These are phyloP conservation scores for Fermentozyma sake DNA, from an alignment of 1,139 yeast species.

Conservation along the genomic window DNA sequence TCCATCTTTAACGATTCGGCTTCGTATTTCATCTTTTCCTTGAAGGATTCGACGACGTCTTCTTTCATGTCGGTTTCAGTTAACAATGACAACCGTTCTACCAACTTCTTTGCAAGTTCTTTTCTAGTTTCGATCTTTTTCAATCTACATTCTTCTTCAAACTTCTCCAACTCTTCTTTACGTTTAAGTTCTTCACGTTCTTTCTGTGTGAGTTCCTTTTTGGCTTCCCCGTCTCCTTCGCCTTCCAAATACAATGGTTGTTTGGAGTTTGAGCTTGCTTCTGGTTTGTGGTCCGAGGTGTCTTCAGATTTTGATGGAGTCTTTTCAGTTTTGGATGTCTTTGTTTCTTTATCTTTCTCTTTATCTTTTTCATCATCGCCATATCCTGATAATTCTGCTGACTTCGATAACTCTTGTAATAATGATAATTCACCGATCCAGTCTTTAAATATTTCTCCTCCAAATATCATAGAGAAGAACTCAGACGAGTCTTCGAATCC, in stretches of 20 bases:
- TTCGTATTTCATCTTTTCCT: constrained; percentile 68
- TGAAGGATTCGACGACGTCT: constrained; percentile 66
- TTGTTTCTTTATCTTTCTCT: constrained; percentile 5
- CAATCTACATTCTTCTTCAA: constrained; percentile 71
- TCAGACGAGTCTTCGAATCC: constrained; percentile 72
- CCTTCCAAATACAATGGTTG: constrained; percentile 13
- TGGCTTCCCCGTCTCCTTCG: constrained; percentile 11
- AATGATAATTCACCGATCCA: constrained; percentile 89
- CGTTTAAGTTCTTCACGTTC: constrained; percentile 44
- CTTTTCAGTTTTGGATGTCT: no score
- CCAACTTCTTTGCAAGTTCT: constrained; percentile 58
- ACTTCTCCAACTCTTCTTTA: constrained; percentile 64
- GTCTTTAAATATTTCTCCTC: constrained; percentile 65
- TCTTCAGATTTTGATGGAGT: no score
- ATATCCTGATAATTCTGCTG: constrained; percentile 54
- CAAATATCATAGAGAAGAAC: constrained; percentile 78
- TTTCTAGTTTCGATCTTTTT: constrained; percentile 72
- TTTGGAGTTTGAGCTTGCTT: constrained; percentile 4
- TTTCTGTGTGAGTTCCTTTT: constrained; percentile 24
- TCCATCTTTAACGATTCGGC: constrained; percentile 90
- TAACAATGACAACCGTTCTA: constrained; percentile 64
- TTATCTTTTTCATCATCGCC: constrained; percentile 31
- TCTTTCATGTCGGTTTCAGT: constrained; percentile 79
- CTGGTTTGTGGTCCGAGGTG: constrained; percentile 3
- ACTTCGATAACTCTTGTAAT: constrained; percentile 72